Conservation (phyloP, 129 eudicot species). For the Centaurea solstitialis region DNA sequence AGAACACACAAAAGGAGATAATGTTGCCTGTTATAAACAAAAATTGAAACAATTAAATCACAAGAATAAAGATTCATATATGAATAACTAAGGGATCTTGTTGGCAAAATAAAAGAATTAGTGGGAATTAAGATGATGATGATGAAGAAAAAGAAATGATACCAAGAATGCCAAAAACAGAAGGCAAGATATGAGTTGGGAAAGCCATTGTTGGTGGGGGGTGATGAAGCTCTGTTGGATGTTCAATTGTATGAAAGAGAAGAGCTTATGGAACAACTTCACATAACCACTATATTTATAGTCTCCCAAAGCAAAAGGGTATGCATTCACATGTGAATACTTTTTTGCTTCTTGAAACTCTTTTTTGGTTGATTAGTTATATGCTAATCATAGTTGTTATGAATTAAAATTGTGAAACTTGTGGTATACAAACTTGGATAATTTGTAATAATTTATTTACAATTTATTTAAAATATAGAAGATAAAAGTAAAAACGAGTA, state of each 20-base stretch:
- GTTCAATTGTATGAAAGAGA: constrained; percentile 3
- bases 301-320: constrained; percentile 18
- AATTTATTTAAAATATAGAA: background rate
- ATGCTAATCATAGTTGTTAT: background rate
- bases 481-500: too few species aligned
- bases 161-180: constrained; percentile 63
- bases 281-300: constrained; percentile 18
- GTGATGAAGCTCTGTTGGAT: constrained; percentile 40
- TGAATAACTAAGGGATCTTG: background rate
- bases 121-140: background rate
- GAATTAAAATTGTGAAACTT: background rate
- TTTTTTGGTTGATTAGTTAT: background rate
- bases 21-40: constrained; percentile 43
- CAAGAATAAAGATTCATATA: background rate
- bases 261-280: constrained; percentile 32
- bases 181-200: constrained; percentile 28
- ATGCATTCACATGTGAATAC: constrained; percentile 28
- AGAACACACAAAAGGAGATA: constrained; percentile 62
- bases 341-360: constrained; percentile 22
- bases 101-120: background rate
- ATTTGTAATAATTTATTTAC: background rate
- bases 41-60: background rate
- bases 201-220: constrained; percentile 49
- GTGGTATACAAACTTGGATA: background rate
- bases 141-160: constrained; percentile 1